Base-by-base conservation (phyloP, 2,329 filamentous ascomycete species). In the Claviceps sp. region DNA sequence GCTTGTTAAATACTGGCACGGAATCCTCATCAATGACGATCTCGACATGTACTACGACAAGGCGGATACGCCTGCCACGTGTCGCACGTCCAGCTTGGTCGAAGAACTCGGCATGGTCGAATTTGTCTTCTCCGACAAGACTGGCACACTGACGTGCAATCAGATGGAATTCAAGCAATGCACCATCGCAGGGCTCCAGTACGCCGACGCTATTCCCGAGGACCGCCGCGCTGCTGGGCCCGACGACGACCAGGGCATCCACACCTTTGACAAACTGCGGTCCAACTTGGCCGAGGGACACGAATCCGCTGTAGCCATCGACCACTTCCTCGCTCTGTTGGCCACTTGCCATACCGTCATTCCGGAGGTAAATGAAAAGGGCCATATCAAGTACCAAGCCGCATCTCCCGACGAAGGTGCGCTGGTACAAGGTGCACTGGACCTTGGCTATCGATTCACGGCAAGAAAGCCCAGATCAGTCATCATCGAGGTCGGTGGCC, bases 81-180 rank as follows among this genome's bases (percentile, higher is more conserved):
- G 93, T 69, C 82, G 93, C 61, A 98, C 93, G 0, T 97, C 91
- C 2, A 96, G 90, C 58, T 74, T 98, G 64, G 93, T 98, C 11
- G 93, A 98, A 70, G 94, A 98, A 64, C 72, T 98, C 45, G 93
- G 93, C 52, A 95, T 97, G 78, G 94, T 98, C 45, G 93, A 97
- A 64, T 98, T 94, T 62, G 93, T 98, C 57, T 98, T 98, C 67
- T 96, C 89, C 0, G 91, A 97, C 73, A 97, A 97, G 73, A 97
- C 91, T 1, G 91, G 91, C 44, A 97, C 91, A 4, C 73, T 97
- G 62, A 97, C 91, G n/a, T 95, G 90, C 70, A 97, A 97, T 64
- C 84, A 89, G 77, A 97, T 98, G 93, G 91, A 97, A 67, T 98
- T 97, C 68, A 89, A 89, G 65, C 89, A 97, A 68, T 94, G 87